These are phyloP conservation scores for Reutealis trisperma DNA, from an alignment of 345 rosid species.

Conservation along the genomic window DNA sequence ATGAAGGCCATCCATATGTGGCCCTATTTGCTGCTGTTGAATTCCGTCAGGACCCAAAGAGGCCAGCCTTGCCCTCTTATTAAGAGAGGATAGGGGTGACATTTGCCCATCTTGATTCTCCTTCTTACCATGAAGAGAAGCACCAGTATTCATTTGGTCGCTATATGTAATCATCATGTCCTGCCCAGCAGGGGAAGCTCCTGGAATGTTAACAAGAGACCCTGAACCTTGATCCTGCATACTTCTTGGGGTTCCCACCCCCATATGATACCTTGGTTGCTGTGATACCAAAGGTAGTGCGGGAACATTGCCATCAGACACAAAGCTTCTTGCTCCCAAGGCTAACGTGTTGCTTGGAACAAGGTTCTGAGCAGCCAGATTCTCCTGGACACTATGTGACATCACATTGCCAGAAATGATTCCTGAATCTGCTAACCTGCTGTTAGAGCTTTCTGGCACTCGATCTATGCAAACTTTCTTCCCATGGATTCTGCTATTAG, in stretches of 20 bases:
- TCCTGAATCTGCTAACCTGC: constrained; percentile 50
- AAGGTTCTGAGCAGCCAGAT: constrained; percentile 55
- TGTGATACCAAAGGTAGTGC: constrained; percentile 50
- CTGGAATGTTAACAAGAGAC: constrained; percentile 45
- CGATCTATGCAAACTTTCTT: constrained; percentile 77
- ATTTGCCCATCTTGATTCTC: constrained; percentile 70
- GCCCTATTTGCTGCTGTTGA: constrained; percentile 67
- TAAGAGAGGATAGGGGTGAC: constrained; percentile 59
- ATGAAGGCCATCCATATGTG: constrained; percentile 57
- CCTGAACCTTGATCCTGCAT: constrained; percentile 66
- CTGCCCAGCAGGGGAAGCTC: constrained; percentile 63
- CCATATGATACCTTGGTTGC: constrained; percentile 58
- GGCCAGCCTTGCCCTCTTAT: constrained; percentile 60
- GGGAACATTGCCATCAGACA: constrained; percentile 52
- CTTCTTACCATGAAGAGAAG: constrained; percentile 64
- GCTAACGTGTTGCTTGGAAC: constrained; percentile 49
- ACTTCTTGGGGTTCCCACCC: constrained; percentile 55
- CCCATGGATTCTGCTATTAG: constrained; percentile 63
- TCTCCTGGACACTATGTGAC: constrained; percentile 60
- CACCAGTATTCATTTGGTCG: constrained; percentile 49
- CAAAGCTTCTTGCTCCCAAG: constrained; percentile 55
- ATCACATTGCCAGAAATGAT: constrained; percentile 51
- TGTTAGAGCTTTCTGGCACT: constrained; percentile 65
- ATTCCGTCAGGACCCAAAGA: constrained; percentile 60
- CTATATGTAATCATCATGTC: constrained; percentile 63